Conservation (phyloP, 2,329 filamentous ascomycete genomes). For the Teratosphaeria zuluensis region DNA sequence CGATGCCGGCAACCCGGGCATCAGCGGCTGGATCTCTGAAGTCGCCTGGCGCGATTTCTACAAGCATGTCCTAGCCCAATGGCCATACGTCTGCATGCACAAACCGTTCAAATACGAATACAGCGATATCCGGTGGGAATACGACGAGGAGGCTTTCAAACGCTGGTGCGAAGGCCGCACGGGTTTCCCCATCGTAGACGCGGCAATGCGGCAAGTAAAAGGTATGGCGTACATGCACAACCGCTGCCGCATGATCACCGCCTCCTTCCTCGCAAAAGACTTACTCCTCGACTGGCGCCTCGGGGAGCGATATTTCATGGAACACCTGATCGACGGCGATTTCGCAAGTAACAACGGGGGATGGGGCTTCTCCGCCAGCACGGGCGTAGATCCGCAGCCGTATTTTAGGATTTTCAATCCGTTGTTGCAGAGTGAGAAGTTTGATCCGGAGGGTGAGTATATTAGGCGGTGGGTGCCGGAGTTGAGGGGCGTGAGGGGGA, state of each 20-base stretch:
- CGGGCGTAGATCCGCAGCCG: slow-evolving; percentile 74
- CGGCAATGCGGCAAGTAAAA: slow-evolving; percentile 70
- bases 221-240: slow-evolving; percentile 73
- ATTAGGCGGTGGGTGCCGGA: slow-evolving; percentile 78
- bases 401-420: slow-evolving; percentile 92
- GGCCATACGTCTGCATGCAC: slow-evolving; percentile 75
- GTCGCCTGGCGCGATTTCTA: slow-evolving; percentile 85
- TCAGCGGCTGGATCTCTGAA: slow-evolving; percentile 68
- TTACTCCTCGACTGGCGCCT: slow-evolving; percentile 74
- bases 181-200: slow-evolving; percentile 76
- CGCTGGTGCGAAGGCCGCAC: slow-evolving; percentile 68
- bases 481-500: slow-evolving; percentile 52
- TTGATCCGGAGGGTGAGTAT: slow-evolving; percentile 68
- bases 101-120: slow-evolving; percentile 78
- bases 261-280: slow-evolving; percentile 72
- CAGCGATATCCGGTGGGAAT: slow-evolving; percentile 63
- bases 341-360: slow-evolving; percentile 70
- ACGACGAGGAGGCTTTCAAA: slow-evolving; percentile 46
- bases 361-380: slow-evolving; percentile 57
- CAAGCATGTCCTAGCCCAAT: slow-evolving; percentile 72
- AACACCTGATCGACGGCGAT: slow-evolving; percentile 67
- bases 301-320: slow-evolving; percentile 77
- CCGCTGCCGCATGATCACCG: slow-evolving; percentile 72
- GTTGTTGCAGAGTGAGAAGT: slow-evolving; percentile 73
- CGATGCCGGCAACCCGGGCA: slow-evolving; percentile 55